A percentile compares a stretch with the other conserved stretches of the same genome.
Conservation (phyloP, 2,329 filamentous ascomycete species). For the Trichoderma sp. region DNA sequence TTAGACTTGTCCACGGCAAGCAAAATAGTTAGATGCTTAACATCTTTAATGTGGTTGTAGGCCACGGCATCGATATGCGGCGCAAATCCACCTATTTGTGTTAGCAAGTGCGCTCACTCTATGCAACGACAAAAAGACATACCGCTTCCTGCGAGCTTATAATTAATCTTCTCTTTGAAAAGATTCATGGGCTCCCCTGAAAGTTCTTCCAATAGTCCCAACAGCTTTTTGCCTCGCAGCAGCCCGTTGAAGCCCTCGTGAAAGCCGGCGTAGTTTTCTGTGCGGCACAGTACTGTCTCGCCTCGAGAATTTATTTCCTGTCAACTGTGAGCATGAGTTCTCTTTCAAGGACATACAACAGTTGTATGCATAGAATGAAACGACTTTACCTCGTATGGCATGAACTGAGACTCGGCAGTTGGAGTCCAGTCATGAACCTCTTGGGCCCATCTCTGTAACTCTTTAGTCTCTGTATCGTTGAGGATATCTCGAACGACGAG, state of each 20-base stretch:
- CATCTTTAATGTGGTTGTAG: slow-evolving; percentile 14
- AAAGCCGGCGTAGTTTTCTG: slow-evolving; percentile 8
- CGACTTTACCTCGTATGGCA: slow-evolving; percentile 11
- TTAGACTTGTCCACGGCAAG: slow-evolving; percentile 10
- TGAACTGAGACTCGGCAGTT: slow-evolving; percentile 6
- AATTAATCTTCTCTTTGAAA: slow-evolving; percentile 16
- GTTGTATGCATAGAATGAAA: neutral
- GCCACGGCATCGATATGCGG: slow-evolving; percentile 14
- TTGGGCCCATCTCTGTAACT: slow-evolving; percentile 11
- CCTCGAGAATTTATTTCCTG: slow-evolving; percentile 12
- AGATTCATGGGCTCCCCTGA: slow-evolving; percentile 8
- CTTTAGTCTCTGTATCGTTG: neutral
- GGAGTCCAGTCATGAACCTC: slow-evolving; percentile 19
- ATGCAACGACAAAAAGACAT: neutral
- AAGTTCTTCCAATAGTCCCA: slow-evolving; percentile 1
- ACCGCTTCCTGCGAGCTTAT: slow-evolving; percentile 13
- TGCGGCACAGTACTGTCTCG: slow-evolving; percentile 6
- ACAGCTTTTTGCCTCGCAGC: neutral
- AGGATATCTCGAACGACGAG: slow-evolving; percentile 12
- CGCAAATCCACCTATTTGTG: neutral
- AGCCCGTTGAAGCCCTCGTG: slow-evolving; percentile 5
- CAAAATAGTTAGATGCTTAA: slow-evolving; percentile 13
- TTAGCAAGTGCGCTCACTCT: neutral
- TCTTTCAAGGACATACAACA: neutral
- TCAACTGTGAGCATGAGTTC: neutral